Evolutionary conservation across 305 asterid species (phyloP).

Genomic region (Nicotiana rustica): DNA sequence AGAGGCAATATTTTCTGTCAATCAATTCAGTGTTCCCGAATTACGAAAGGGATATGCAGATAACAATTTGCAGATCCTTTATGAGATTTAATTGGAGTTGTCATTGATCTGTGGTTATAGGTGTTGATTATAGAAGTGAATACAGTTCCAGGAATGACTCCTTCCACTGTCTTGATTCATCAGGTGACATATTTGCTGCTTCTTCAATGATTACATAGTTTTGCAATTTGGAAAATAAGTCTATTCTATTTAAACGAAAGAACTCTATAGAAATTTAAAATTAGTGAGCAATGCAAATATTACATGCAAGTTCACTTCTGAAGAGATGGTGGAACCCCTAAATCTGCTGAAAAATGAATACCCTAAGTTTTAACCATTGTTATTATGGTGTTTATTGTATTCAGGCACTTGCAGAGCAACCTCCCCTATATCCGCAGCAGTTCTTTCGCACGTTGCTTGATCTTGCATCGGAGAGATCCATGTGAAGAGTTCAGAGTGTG

Average conservation of each 20-base stretch:
- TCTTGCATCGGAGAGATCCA: conserved; percentile 64
- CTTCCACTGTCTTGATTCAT: conserved; percentile 89
- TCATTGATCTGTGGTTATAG: conserved; percentile 46
- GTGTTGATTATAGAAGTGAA: conserved; percentile 86
- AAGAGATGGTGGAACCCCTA: conserved; percentile 7
- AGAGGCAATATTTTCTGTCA: conserved; percentile 4
- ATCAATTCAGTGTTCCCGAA: background rate
- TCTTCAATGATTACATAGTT: background rate
- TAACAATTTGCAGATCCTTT: background rate
- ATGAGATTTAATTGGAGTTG: background rate
- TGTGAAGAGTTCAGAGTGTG: conserved; percentile 33
- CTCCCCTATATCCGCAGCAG: conserved; percentile 81
- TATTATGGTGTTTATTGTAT: conserved; percentile 27
- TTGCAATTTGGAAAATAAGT: background rate
- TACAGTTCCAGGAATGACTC: conserved; percentile 97
- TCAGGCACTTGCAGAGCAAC: conserved; percentile 83
- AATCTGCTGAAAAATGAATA: background rate
- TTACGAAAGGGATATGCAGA: background rate
- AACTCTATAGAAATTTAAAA: background rate
- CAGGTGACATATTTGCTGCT: conserved; percentile 57
- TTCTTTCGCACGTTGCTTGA: conserved; percentile 85
- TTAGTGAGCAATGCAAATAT: background rate
- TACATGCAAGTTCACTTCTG: background rate
- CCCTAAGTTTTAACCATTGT: conserved; percentile 19
- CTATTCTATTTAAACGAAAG: background rate